Evolutionary conservation across 805 yeast species (phyloP).

Genomic region (Myxozyma mucilagina): DNA sequence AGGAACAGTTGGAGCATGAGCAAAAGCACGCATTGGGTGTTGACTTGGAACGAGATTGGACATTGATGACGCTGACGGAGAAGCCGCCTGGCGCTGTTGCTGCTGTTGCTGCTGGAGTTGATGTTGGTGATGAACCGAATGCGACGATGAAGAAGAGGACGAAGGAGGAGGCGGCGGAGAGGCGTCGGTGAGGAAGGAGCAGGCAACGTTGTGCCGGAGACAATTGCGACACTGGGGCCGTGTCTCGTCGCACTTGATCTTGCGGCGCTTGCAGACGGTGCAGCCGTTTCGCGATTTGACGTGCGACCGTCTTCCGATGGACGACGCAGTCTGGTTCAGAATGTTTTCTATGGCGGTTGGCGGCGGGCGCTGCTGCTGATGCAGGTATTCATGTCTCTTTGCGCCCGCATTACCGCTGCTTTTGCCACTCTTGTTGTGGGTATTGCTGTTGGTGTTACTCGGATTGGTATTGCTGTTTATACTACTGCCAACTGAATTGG

Average conservation of each 20-base stretch:
- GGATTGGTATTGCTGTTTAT: background rate
- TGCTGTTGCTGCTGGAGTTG: background rate
- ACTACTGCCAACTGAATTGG: background rate
- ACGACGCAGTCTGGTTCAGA: conserved; percentile 1
- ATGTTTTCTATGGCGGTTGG: conserved; percentile 3
- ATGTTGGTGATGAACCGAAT: background rate
- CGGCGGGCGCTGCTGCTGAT: background rate
- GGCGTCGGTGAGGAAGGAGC: conserved; percentile 15
- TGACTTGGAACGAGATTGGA: too few species aligned
- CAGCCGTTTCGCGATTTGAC: conserved; percentile 29
- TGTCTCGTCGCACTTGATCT: conserved; percentile 54
- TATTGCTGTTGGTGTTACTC: background rate
- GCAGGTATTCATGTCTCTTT: background rate
- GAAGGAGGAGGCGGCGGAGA: background rate
- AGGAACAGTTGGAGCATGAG: too few species aligned
- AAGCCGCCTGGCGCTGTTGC: background rate
- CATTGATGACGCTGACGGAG: too few species aligned
- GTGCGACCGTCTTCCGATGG: conserved; percentile 20
- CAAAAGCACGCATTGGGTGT: too few species aligned
- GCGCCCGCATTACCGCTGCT: background rate
- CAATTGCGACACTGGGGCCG: conserved; percentile 61
- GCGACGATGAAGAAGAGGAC: background rate
- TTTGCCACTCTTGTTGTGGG: background rate
- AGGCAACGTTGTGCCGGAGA: conserved; percentile 40
- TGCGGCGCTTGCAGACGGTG: conserved; percentile 29